Evolutionary conservation across 2,329 filamentous ascomycete genomes (phyloP), one percentile per base, ranked within the genome.

Genomic region (Zasmidium cellare): DNA sequence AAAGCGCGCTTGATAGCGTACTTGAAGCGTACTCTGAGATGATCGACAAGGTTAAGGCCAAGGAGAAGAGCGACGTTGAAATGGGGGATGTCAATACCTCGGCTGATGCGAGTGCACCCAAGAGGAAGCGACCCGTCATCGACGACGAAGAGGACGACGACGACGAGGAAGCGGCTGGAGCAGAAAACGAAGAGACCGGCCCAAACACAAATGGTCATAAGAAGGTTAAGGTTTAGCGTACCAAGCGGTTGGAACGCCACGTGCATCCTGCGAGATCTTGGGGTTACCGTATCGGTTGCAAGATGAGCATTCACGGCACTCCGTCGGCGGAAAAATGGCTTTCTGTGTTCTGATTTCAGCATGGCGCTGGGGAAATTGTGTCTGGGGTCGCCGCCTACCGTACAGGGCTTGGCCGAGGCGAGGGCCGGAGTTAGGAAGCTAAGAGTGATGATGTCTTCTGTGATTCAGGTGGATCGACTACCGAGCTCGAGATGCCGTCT

Each of bases 11-110:
- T 20, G 77, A 81, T 16, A 83, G 82, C 49, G 87, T 93, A 16
- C 84, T 89, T 67, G 82, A 86, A 51, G 89, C 91, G 65, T 93
- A 92, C 72, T 83, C 83, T n/a, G 80, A 85, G 53, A 76, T 91
- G 44, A 74, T 93, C 38, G 79, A 84, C 53, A 75, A 67, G 23
- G 71, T 78, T 2, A 71, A 75, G 63, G 73, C 69, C 66, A 69
- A 73, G 28, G 72, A 69, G 58, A 63, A 62, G 58, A 55, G 55
- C 6, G 59, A 56, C 20, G 55, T 57, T 23, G 58, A 56, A 2
- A 55, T 61, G 18, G 59, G 59, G 18, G 53, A 49, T 23, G 41
- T 16, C 6, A 38, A 44, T n/a, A 25, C 48, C 14, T 45, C 38
- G 19, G 23, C 49, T 22, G 49, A 48, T 49, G 20, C 51, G 19